These are phyloP conservation scores for Trypanosomatidae sp. DNA, from an alignment of 208 protist genomes.

Conservation along the genomic window DNA sequence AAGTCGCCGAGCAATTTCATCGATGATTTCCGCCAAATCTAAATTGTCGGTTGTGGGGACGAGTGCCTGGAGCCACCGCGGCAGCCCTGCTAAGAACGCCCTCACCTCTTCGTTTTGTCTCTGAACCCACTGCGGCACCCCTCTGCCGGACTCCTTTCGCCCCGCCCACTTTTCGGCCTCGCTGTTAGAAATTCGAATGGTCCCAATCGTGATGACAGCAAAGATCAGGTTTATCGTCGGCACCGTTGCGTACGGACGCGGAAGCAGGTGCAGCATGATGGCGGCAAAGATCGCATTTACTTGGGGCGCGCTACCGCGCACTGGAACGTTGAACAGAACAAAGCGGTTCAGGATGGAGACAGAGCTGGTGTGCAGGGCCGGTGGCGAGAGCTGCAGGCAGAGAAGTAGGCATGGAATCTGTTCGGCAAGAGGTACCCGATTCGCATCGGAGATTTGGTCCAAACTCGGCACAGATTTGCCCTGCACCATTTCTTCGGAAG, in stretches of 20 bases:
- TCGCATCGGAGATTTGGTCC: not conserved
- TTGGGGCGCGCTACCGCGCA: constrained; percentile 1
- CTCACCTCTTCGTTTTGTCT: constrained; percentile 6
- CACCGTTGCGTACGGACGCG: not conserved
- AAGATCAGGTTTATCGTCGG: constrained; percentile 1
- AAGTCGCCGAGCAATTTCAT: constrained; percentile 20
- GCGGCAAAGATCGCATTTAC: constrained; percentile 1
- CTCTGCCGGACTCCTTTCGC: not conserved
- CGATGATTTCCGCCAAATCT: constrained; percentile 5
- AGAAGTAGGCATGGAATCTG: constrained; percentile 5
- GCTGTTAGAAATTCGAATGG: not conserved
- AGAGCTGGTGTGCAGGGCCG: not conserved
- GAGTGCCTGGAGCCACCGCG: constrained; percentile 5
- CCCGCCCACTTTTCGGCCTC: not conserved
- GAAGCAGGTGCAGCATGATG: constrained; percentile 4
- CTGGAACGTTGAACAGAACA: not conserved
- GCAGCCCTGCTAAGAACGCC: constrained; percentile 8
- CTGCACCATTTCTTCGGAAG: not conserved
- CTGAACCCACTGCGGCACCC: not conserved
- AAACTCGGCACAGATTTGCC: not conserved
- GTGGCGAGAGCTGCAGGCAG: constrained; percentile 2
- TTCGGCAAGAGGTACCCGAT: not conserved
- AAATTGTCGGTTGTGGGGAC: not conserved
- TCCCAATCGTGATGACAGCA: not conserved
- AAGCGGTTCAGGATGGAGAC: not conserved